These are phyloP conservation scores for Lactarius hatsudake DNA, from an alignment of 768 basidiomycete species.

Conservation along the genomic window DNA sequence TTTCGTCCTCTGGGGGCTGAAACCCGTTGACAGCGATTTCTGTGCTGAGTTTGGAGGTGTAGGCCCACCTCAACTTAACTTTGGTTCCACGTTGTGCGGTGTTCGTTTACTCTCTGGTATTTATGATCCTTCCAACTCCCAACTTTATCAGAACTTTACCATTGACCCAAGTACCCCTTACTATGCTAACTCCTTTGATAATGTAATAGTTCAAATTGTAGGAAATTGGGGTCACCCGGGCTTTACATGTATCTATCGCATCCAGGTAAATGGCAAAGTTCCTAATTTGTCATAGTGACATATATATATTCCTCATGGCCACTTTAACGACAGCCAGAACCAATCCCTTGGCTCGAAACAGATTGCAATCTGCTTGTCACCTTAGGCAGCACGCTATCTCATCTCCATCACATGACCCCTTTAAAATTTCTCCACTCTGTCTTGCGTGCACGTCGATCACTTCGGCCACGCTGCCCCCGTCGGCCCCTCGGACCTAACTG, in stretches of 20 bases:
- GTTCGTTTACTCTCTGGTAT: not conserved
- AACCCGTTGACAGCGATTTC: not conserved
- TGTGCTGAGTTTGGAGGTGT: not conserved
- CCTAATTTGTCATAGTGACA: constrained; percentile 32
- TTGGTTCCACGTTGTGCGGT: not conserved
- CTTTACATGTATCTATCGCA: not conserved
- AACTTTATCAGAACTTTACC: not conserved
- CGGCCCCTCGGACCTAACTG: too few relatives aligned
- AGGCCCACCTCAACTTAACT: not conserved
- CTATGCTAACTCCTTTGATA: not conserved
- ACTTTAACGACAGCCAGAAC: too few relatives aligned
- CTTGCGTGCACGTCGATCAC: too few relatives aligned
- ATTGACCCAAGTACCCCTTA: not conserved
- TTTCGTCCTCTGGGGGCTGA: too few relatives aligned
- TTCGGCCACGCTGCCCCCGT: too few relatives aligned
- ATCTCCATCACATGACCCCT: too few relatives aligned
- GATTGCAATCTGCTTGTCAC: too few relatives aligned
- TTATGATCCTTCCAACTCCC: not conserved
- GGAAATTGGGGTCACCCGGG: not conserved
- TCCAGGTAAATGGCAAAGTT: not conserved
- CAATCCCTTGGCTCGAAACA: too few relatives aligned
- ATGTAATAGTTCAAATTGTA: not conserved
- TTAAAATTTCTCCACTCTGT: too few relatives aligned
- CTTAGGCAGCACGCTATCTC: too few relatives aligned
- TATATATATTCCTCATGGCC: too few relatives aligned